Base-by-base conservation (phyloP, 768 basidiomycete genomes). In the Termitomyces heimii region DNA sequence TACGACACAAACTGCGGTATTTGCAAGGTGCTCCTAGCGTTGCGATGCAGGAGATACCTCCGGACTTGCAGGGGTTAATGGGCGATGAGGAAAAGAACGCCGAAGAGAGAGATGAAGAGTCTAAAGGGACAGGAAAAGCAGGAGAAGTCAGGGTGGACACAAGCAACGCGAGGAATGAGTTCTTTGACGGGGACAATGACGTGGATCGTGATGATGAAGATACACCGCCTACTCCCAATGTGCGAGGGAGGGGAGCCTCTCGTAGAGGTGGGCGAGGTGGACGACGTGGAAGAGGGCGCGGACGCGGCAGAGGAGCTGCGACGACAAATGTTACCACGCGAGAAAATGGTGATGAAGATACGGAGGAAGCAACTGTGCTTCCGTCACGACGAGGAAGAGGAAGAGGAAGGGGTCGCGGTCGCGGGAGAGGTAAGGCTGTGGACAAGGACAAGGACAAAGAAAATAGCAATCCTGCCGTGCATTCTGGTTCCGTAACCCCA, bases 1-100 rank as follows among this genome's bases (percentile, higher is more conserved):
- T 95, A 46, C 83, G 88, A 28, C 93, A 88, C 65, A 94, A 96
- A 70, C 75, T 99, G 44, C 80, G 96, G 31, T 98, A 94, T 69
- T 76, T 98, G 14, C 89, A 94, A 59, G 94, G 95, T 32, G 97
- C 96, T 42, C 96, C 96, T n/a, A 94, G 92, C 67, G 92, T 98
- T 10, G 85, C 85, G 62, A 90, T 98, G 91, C 91, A 94, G 65
- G 94, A 98, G 71, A 92, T 98, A 28, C 96, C 97, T 4, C 95
- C 95, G 0, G 89, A 95, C 64, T 73, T 99, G 16, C 87, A 86
- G 60, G 88, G 83, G 1, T 79, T 91, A 65, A 70, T 95, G 29
- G 83, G 79, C 4, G 84, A 87, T 64, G 70, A 63, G 60, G 64
- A 59, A 49, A 62, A 56, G 56, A 62, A 61, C 56, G 56, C 53